Conservation (phyloP, 345 rosid species). For the Populus davidiana region DNA sequence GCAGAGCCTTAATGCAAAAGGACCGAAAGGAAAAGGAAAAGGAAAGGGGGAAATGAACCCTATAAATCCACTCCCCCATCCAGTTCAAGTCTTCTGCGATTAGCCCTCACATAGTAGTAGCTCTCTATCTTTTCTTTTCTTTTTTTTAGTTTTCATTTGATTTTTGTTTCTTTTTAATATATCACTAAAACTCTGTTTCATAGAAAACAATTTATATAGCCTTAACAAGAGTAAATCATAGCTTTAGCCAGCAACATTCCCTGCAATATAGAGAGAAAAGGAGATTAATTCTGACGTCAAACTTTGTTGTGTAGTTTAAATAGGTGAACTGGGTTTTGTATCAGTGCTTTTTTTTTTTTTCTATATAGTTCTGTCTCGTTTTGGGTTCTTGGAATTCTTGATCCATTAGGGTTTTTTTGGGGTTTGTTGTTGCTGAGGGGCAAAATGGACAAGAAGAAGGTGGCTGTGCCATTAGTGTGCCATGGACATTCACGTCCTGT, state of each 20-base stretch:
- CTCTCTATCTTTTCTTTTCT: not conserved
- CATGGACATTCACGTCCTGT: conserved; percentile 90
- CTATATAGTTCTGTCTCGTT: not conserved
- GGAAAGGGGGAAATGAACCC: not conserved
- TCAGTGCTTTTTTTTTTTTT: not conserved
- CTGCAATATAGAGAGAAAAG: not conserved
- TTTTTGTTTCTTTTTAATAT: not conserved
- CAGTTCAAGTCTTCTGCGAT: not conserved
- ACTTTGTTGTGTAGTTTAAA: not conserved
- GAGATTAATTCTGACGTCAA: not conserved
- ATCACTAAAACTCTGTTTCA: not conserved
- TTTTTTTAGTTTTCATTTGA: not conserved
- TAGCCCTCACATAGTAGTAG: not conserved
- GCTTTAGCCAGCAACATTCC: not conserved
- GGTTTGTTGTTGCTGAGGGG: not conserved
- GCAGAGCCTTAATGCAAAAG: no score
- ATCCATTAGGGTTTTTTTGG: conserved; percentile 19
- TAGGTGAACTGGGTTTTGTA: conserved; percentile 6
- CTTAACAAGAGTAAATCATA: not conserved
- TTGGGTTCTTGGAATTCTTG: not conserved
- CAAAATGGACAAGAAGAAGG: conserved; percentile 47
- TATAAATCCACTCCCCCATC: not conserved
- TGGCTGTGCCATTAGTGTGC: conserved; percentile 70
- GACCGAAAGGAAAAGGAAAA: not conserved
- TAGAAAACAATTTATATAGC: not conserved